A percentile compares a stretch with the other conserved stretches of the same genome.
phyloP scores from a whole-genome alignment of 2,329 filamentous ascomycete genomes.

The Cladophialophora yegresii region DNA sequence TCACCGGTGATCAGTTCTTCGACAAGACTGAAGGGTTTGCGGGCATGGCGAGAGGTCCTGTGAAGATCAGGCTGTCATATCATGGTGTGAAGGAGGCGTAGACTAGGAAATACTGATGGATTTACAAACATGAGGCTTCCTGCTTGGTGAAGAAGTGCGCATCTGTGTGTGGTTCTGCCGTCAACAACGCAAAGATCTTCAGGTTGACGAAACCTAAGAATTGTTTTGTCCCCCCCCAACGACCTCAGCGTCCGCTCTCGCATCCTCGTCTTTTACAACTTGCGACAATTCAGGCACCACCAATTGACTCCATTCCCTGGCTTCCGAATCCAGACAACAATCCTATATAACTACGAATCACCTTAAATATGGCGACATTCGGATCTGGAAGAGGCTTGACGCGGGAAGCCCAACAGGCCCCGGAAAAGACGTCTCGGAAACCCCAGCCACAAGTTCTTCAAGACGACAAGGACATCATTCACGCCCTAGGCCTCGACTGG shows the following conservation, averaged over 20 bases:
- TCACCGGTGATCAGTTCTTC: background rate
- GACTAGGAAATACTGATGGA: background rate
- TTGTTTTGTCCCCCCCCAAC: background rate
- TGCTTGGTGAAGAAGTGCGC: background rate
- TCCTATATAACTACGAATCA: background rate
- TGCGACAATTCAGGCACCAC: background rate
- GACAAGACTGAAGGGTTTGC: background rate
- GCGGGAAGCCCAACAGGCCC: background rate
- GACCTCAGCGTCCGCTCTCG: background rate
- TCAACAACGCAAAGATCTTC: background rate
- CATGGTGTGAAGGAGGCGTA: background rate
- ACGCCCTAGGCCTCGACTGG: background rate
- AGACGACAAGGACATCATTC: background rate
- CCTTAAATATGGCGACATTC: background rate
- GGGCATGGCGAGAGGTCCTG: background rate
- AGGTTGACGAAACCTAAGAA: background rate
- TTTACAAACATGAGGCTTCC: background rate
- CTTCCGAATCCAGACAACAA: background rate
- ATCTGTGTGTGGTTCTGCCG: background rate
- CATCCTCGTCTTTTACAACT: background rate
- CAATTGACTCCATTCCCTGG: background rate
- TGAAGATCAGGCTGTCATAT: background rate
- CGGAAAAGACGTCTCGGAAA: background rate
- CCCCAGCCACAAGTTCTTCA: background rate
- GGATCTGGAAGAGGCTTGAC: too few relatives aligned